Base-by-base conservation (phyloP, 1,284 basidiomycete species). In the Mycena citricolor region DNA sequence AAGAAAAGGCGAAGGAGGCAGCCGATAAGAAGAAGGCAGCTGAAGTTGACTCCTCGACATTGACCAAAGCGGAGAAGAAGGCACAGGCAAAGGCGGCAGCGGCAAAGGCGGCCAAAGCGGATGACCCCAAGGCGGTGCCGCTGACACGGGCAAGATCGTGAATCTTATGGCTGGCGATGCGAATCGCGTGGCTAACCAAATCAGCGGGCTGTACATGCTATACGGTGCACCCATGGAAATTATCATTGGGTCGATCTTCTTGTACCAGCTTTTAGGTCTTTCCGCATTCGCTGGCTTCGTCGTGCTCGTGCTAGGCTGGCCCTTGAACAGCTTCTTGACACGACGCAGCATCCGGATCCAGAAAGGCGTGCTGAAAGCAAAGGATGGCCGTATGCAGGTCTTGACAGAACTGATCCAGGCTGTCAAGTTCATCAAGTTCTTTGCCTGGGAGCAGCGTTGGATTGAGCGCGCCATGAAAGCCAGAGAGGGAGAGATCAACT, bases 401-500 rank as follows among this genome's bases (percentile, higher is more conserved):
- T 65, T 95, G 56, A 94, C 86, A 47, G 94, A 97, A 62, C 71
- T 97, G 12, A 85, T 94, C 42, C 70, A 79, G 23, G 81, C 84
- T 3, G 70, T 87, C 52, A 89, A 88, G 57, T 90, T 92, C 58
- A 86, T 93, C 70, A 93, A 93, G 57, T 88, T 90, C 66, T 90
- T 90, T 51, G 86, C 86, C 4, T 90, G 87, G 87, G 86, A 90
- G 56, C 76, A 81, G 25, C 69, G 75, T 11, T 90, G 86, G 87
- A 83, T 88, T 36, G 61, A 74, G 16, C 70, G 78, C 1, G 71
- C 70, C 0, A 62, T 86, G 55, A 75, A 77, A 21, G 75, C 78
- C 5, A 71, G 85, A 42, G 73, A 70, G 34, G 62, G 66, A 14
- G 86, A 89, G 63, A 70, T 90, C 56, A 60, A 69, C 34, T 89